Conservation (phyloP, 257 asterid genomes). For the Solanum phureja region DNA sequence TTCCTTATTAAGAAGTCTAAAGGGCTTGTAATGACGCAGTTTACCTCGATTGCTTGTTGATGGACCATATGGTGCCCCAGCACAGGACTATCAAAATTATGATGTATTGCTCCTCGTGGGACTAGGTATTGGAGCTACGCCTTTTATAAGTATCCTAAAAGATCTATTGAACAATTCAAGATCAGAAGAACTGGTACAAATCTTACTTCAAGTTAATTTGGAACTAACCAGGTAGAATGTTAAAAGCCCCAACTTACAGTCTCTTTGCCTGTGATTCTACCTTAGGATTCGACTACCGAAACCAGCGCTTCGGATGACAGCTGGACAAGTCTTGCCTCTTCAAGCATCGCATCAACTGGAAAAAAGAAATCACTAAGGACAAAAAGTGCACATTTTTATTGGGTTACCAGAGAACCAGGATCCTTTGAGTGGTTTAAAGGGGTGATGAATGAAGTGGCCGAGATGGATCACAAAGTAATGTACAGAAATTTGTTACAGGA, state of each 20-base stretch:
- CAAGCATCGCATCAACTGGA: constrained; percentile 31
- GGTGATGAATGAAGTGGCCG: constrained; percentile 89
- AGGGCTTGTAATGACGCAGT: constrained; percentile 24
- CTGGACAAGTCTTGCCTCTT: constrained; percentile 55
- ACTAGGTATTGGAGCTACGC: constrained; percentile 93
- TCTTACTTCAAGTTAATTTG: background rate
- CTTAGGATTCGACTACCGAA: constrained; percentile 71
- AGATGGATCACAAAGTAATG: constrained; percentile 76
- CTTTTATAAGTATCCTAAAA: constrained; percentile 82
- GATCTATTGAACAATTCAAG: constrained; percentile 70
- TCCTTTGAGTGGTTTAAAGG: constrained; percentile 97
- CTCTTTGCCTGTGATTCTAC: background rate
- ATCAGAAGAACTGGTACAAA: constrained; percentile 39
- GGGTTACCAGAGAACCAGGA: constrained; percentile 96
- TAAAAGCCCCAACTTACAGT: background rate
- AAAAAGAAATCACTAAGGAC: constrained; percentile 45
- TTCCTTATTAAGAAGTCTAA: background rate
- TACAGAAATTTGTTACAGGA: background rate
- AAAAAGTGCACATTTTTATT: constrained; percentile 68
- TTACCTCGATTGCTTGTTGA: constrained; percentile 70
- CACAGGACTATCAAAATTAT: constrained; percentile 78
- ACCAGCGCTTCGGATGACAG: constrained; percentile 70
- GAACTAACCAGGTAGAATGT: background rate
- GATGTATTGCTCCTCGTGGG: constrained; percentile 86
- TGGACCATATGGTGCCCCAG: constrained; percentile 97